Evolutionary conservation across 352 stramenopile species (phyloP).

Genomic region (Phytophthora sansomeana): DNA sequence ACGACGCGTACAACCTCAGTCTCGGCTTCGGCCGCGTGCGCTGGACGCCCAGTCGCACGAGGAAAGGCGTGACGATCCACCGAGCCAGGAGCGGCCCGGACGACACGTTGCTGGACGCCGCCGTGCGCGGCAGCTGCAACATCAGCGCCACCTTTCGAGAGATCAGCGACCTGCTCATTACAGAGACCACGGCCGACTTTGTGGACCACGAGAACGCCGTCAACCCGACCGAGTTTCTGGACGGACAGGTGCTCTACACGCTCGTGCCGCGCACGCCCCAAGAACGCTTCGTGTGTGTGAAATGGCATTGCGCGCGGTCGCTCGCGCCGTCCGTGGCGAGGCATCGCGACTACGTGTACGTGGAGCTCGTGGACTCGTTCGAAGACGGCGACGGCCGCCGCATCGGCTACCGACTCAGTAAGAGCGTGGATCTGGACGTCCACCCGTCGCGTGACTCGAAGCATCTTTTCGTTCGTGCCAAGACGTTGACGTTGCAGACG

Average conservation of each 20-base stretch:
- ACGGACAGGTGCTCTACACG: constrained; percentile 80
- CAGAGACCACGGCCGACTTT: constrained; percentile 75
- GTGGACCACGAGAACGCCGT: constrained; percentile 64
- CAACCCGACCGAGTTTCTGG: constrained; percentile 80
- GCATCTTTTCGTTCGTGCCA: constrained; percentile 70
- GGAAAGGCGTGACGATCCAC: constrained; percentile 76
- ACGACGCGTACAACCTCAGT: constrained; percentile 85
- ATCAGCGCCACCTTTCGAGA: constrained; percentile 78
- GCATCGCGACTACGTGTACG: constrained; percentile 85
- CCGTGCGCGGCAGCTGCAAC: constrained; percentile 77
- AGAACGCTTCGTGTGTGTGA: constrained; percentile 82
- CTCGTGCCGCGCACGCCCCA: constrained; percentile 67
- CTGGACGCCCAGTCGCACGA: constrained; percentile 72
- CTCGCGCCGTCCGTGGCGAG: constrained; percentile 77
- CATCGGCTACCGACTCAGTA: constrained; percentile 77
- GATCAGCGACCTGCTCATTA: constrained; percentile 82
- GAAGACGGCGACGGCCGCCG: constrained; percentile 62
- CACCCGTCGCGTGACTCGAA: constrained; percentile 53
- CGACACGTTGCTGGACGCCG: constrained; percentile 68
- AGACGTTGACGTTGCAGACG: constrained; percentile 80
- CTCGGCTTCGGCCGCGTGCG: constrained; percentile 78
- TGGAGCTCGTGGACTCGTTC: constrained; percentile 86
- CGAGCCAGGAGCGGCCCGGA: constrained; percentile 64
- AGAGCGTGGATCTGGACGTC: constrained; percentile 77
- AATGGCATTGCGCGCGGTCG: constrained; percentile 84